Percentiles rank a stretch among this genome's conserved stretches.
Conservation (phyloP, 176 grass and related monocot species). For the Zea mays region Zm-B73-REFERENCE-NAM-5.0 NC_050096.1:288752001-288752500, state of each 20-base stretch:
- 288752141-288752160: too few relatives aligned
- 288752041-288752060: too few relatives aligned
- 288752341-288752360: not conserved
- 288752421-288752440: slow-evolving; percentile 22
- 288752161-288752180: too few relatives aligned
- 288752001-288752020: too few relatives aligned
- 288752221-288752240: not conserved
- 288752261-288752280: not conserved
- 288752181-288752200: too few relatives aligned
- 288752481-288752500: not conserved
- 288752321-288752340: not conserved
- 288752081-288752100: too few relatives aligned
- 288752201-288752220: too few relatives aligned
- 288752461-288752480: not conserved
- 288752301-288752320: not conserved
- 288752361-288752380: not conserved
- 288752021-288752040: too few relatives aligned
- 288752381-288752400: too few relatives aligned
- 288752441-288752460: slow-evolving; percentile 23
- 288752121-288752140: too few relatives aligned
- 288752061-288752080: too few relatives aligned
- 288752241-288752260: not conserved
- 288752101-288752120: too few relatives aligned
- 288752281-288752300: not conserved
- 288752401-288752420: not conserved